Base-by-base conservation (phyloP, 352 stramenopile genomes). In the Pythium coloratum region DNA sequence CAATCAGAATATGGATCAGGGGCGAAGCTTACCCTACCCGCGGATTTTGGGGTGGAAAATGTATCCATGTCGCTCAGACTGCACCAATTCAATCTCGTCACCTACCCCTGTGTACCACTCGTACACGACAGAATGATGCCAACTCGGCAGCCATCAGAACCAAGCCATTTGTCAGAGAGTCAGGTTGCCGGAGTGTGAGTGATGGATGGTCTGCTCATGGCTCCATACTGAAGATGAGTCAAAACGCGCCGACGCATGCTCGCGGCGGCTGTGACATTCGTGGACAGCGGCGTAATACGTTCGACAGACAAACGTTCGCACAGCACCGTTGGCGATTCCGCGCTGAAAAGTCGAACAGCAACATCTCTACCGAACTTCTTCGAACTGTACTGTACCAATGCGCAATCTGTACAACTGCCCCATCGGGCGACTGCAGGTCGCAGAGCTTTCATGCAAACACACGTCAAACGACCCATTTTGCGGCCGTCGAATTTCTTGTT, bases 31-130 rank as follows among this genome's bases (percentile, higher is more conserved):
- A 20, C 59, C 67, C 67, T 47, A 73, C 14, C 62, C 61, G 18
- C 33, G 10, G 20, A 33, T 67, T 58, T 38, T 18, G 33, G 18
- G 50, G 44, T 33, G 32, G 38, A 44, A 64, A 69, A 64, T 73
- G 67, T 73, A 73, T 69, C 67, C 67, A 73, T 73, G 20, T 73
- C 60, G 55, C 55, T 46, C 59, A 64, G 60, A 64, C 36, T 63
- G 26, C 33, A 46, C 33, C 34, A 46, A 63, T 59, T 55, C 42
- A 56, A 68, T 46, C 67, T 67, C 66, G 60, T 72, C 66, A 72
- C 67, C 67, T 73, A 73, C 14, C 61, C 67, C 40, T 51, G 32
- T 18, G n/a, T 28, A 20, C 16, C 44, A 51, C 44, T 51, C 44
- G 44, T 3, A 24, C 44, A 51, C 44, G 44, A 20, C 18, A 51